Percentiles rank a stretch among this genome's conserved stretches.
Evolutionary conservation across 1,284 basidiomycete species (phyloP).

Genomic region (Retiboletus fuscus): DNA sequence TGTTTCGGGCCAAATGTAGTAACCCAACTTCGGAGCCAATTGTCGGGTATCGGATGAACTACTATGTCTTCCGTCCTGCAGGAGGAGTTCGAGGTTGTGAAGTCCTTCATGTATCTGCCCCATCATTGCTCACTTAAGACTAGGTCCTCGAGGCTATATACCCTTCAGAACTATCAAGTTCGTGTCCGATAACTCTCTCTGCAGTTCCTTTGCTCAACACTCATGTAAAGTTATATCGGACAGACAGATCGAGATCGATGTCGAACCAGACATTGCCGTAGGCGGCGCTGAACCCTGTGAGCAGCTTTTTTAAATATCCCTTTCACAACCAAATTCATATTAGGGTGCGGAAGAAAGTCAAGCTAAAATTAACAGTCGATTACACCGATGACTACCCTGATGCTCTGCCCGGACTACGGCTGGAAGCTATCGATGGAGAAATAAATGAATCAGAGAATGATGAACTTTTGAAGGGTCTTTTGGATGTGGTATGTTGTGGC

Average conservation of each 20-base stretch:
- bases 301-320: slow-evolving; percentile 37
- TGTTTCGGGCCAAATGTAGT: slow-evolving; percentile 35
- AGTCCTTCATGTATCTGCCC: slow-evolving; percentile 19
- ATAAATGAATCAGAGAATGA: slow-evolving; percentile 70
- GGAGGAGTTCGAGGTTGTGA: slow-evolving; percentile 89
- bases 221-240: slow-evolving; percentile 84
- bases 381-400: slow-evolving; percentile 83
- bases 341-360: slow-evolving; percentile 66
- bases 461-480: slow-evolving; percentile 69
- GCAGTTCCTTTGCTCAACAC: slow-evolving; percentile 58
- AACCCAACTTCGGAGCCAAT: slow-evolving; percentile 37
- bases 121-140: slow-evolving; percentile 27
- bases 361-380: slow-evolving; percentile 75
- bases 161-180: slow-evolving; percentile 92
- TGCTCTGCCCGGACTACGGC: slow-evolving; percentile 77
- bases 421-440: slow-evolving; percentile 79
- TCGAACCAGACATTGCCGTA: slow-evolving; percentile 86
- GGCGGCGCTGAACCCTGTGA: slow-evolving; percentile 72
- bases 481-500: slow-evolving; percentile 66
- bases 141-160: slow-evolving; percentile 97
- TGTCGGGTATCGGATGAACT: slow-evolving; percentile 44
- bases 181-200: slow-evolving; percentile 55
- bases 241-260: slow-evolving; percentile 84
- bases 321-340: slow-evolving; percentile 36
- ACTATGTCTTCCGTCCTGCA: slow-evolving; percentile 71